These are phyloP conservation scores for Alternaria tenuissima DNA, from an alignment of 2,329 filamentous ascomycete species.

Conservation along the genomic window DNA sequence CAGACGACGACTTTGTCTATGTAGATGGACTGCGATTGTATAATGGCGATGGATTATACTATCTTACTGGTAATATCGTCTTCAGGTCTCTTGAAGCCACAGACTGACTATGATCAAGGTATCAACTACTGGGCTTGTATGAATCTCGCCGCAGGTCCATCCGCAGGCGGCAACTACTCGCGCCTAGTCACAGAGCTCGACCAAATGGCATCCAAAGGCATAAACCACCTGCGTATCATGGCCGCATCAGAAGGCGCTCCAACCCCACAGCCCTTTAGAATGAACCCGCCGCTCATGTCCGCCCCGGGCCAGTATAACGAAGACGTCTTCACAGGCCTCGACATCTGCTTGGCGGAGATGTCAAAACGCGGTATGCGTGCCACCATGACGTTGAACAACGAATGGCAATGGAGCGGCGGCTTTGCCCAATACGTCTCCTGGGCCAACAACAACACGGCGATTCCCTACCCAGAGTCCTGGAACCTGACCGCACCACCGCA, in stretches of 20 bases:
- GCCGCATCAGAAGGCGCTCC: slow-evolving; percentile 51
- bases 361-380: slow-evolving; percentile 51
- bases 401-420: slow-evolving; percentile 54
- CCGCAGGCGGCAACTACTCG: slow-evolving; percentile 48
- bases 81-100: too few relatives aligned
- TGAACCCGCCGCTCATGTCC: slow-evolving; percentile 50
- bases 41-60: slow-evolving; percentile 46
- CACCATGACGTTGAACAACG: slow-evolving; percentile 51
- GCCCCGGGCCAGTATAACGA: slow-evolving; percentile 52
- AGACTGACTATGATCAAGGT: slow-evolving; percentile 26
- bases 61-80: slow-evolving; percentile 39
- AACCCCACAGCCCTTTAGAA: slow-evolving; percentile 51
- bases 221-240: slow-evolving; percentile 54
- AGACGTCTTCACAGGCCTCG: slow-evolving; percentile 48
- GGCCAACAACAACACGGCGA: slow-evolving; percentile 46
- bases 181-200: slow-evolving; percentile 51
- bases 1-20: slow-evolving; percentile 47
- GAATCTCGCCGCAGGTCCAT: slow-evolving; percentile 49
- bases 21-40: slow-evolving; percentile 47
- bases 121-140: slow-evolving; percentile 55
- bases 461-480: slow-evolving; percentile 51
- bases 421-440: slow-evolving; percentile 52
- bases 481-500: slow-evolving; percentile 50
- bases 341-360: slow-evolving; percentile 52
- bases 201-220: slow-evolving; percentile 51